These are phyloP conservation scores for Phoenix roebelenii DNA, from an alignment of 176 grass and related monocot species.

Conservation along the genomic window DNA sequence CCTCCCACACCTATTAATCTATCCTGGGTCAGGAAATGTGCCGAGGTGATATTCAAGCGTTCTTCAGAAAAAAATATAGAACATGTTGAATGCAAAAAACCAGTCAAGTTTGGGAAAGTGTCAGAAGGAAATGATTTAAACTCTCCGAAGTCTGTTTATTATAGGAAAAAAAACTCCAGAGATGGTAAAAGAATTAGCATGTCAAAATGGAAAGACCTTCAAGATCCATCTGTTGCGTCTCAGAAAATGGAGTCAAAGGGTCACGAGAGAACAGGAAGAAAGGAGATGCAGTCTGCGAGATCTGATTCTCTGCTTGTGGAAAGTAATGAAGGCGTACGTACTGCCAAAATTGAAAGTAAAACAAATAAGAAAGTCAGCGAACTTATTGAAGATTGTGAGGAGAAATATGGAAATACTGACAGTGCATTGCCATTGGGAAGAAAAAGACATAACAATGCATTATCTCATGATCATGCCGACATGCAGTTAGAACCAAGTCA, in stretches of 20 bases:
- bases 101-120: slow-evolving; percentile 15
- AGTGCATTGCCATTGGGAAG: slow-evolving; percentile 7
- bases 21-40: slow-evolving; percentile 73
- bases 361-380: not conserved
- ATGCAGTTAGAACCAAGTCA: slow-evolving; percentile 25
- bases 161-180: not conserved
- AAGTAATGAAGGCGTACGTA: not conserved
- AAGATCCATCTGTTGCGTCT: slow-evolving; percentile 2
- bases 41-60: slow-evolving; percentile 57
- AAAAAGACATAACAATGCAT: slow-evolving; percentile 35
- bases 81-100: slow-evolving; percentile 15
- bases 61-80: slow-evolving; percentile 35
- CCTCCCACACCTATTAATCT: slow-evolving; percentile 37
- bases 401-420: slow-evolving; percentile 9
- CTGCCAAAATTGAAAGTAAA: not conserved
- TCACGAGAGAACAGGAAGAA: not conserved
- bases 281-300: not conserved
- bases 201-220: not conserved
- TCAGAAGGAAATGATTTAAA: slow-evolving; percentile 1
- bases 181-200: not conserved
- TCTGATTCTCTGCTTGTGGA: not conserved
- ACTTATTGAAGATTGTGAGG: slow-evolving; percentile 8
- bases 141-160: not conserved
- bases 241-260: not conserved
- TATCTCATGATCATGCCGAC: slow-evolving; percentile 32